Base-by-base conservation (phyloP, 176 grass and related monocot species). In the Alopecurus myosuroides region DNA sequence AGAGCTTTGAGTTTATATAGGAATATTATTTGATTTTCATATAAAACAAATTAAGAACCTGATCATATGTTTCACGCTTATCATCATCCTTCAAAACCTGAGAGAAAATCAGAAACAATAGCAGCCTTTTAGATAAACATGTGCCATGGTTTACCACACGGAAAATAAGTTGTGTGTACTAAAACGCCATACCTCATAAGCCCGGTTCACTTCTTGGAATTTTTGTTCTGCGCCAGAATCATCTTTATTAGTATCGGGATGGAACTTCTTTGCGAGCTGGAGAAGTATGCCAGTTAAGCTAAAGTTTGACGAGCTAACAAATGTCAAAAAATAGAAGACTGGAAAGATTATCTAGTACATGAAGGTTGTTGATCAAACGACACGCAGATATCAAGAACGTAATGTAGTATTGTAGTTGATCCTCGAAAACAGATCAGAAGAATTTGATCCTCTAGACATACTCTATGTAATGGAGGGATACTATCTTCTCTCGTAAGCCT, bases 181-280 rank as follows among this genome's bases (percentile, higher is more conserved):
- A 69, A 33, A 76, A 28, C 49, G 53, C 7, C 37, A 53, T 85
- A 99, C 97, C 91, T 99, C 93, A 76, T 96, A 95, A 67, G 93
- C 93, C 37, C 70, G 64, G 53, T 95, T 93, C 79, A 99, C 89
- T 94, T 94, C 93, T 89, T 99, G 97, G 83, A 99, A 96, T 50
- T 96, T 99, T 23, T 80, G 86, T 79, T 95, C 97, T 37, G 97
- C 86, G 37, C 85, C 86, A 71, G 77, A 26, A 70, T 98, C 97
- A 78, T 94, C 88, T 92, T 99, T 99, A 84, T 99, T 99, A 66
- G 91, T 95, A 82, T 99, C 97, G 52, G 97, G 97, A 83, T 99
- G 97, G 74, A 99, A 89, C 74, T 94, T 96, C 88, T 99, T 99
- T 79, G 97, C 93, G 14, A 99, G 86, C 93, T 99, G 88, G 69